A percentile compares a stretch with the other conserved stretches of the same genome.
These are phyloP conservation scores for Cinnamomum micranthum DNA, from an alignment of 164 flowering plant species.

Conservation along the genomic window DNA sequence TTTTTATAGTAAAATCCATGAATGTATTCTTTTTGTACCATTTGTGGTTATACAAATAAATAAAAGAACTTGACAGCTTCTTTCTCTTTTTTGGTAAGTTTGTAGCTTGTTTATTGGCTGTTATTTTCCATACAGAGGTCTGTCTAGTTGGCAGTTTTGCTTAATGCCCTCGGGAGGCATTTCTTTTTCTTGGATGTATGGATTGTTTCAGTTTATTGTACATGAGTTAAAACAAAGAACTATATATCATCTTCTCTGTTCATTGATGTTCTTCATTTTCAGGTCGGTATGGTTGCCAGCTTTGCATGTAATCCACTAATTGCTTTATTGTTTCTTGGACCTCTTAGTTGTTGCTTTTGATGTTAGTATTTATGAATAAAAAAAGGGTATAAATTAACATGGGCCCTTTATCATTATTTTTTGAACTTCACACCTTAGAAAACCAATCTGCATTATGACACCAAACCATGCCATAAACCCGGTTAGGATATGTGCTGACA, in stretches of 20 bases:
- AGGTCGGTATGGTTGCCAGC: background rate
- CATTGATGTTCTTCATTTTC: background rate
- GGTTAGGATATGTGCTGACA: background rate
- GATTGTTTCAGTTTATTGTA: background rate
- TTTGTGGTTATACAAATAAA: background rate
- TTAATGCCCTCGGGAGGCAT: background rate
- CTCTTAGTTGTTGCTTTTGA: background rate
- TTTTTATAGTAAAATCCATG: background rate
- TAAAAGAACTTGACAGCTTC: background rate
- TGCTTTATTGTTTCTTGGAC: background rate
- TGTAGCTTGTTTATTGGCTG: too few species aligned
- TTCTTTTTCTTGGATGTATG: background rate
- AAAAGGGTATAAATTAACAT: background rate
- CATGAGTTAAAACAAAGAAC: background rate
- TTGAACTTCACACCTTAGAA: background rate
- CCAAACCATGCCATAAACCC: too few species aligned
- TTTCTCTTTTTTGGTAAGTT: background rate
- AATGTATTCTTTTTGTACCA: background rate
- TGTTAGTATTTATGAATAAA: background rate
- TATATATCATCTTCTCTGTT: background rate
- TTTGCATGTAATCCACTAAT: too few species aligned
- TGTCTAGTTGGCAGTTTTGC: background rate
- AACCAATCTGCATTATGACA: too few species aligned
- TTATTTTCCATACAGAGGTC: background rate
- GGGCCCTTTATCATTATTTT: background rate